These are phyloP conservation scores for Pyrenophora teres DNA, from an alignment of 2,329 filamentous ascomycete species.

Conservation along the genomic window DNA sequence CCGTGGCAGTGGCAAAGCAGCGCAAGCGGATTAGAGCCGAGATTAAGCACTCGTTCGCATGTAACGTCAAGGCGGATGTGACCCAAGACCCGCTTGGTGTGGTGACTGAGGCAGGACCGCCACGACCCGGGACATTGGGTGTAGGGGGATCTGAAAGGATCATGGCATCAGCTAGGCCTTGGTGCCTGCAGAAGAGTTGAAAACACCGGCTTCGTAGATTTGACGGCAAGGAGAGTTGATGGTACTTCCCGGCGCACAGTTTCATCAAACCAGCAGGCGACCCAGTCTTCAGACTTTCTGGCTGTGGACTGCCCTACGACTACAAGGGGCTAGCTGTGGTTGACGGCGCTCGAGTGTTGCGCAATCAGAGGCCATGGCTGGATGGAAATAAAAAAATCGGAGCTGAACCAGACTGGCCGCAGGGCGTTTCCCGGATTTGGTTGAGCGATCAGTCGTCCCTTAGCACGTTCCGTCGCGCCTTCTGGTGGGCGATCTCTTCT, in stretches of 20 bases:
- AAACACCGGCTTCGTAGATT: not conserved
- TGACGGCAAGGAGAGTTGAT: not conserved
- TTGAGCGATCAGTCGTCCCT: constrained; percentile 1
- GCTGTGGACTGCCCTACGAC: not conserved
- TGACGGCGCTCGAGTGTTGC: constrained; percentile 6
- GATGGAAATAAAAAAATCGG: constrained; percentile 3
- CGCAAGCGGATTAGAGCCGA: constrained; percentile 13
- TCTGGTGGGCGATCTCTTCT: not conserved
- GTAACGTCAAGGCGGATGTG: constrained; percentile 17
- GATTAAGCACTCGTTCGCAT: constrained; percentile 16
- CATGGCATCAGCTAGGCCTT: not conserved
- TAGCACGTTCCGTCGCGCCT: constrained; percentile 1
- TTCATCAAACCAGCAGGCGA: constrained; percentile 6
- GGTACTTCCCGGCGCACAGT: constrained; percentile 1
- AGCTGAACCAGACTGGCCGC: not conserved
- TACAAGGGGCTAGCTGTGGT: constrained; percentile 2
- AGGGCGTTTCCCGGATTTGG: constrained; percentile 3
- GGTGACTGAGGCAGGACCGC: constrained; percentile 15
- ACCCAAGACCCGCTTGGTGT: constrained; percentile 18
- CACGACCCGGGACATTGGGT: constrained; percentile 21
- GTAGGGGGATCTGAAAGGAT: not conserved
- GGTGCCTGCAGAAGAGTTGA: not conserved
- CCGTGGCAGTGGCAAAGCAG: constrained; percentile 3
- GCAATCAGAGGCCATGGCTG: constrained; percentile 4
- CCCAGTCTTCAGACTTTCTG: constrained; percentile 3